Conservation (phyloP, 441 rosid species). For the Hura crepitans region DNA sequence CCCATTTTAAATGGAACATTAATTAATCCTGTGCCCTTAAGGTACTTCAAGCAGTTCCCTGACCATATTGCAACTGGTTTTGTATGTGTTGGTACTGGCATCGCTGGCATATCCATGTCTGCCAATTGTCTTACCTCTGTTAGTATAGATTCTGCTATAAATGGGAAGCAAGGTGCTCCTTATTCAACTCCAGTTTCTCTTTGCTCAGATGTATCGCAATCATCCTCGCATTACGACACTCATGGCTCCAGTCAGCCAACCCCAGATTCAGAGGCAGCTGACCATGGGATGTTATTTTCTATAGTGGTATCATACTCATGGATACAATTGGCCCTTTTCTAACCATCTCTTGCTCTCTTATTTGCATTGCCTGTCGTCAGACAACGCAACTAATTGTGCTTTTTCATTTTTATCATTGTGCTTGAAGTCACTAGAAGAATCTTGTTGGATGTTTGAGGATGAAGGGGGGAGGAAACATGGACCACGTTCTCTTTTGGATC, state of each 20-base stretch:
- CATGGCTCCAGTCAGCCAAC: slow-evolving; percentile 27
- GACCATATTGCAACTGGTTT: slow-evolving; percentile 86
- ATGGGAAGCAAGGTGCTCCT: slow-evolving; percentile 32
- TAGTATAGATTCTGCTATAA: slow-evolving; percentile 25
- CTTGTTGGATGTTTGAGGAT: slow-evolving; percentile 85
- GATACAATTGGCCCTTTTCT: not conserved
- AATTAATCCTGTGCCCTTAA: slow-evolving; percentile 68
- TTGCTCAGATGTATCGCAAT: slow-evolving; percentile 29
- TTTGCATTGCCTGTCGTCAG: not conserved
- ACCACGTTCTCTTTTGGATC: slow-evolving; percentile 64
- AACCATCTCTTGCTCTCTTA: not conserved
- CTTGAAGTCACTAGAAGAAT: slow-evolving; percentile 55
- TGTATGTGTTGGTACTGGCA: slow-evolving; percentile 45
- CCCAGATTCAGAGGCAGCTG: slow-evolving; percentile 34
- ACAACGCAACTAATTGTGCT: slow-evolving; percentile 1
- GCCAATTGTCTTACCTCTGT: slow-evolving; percentile 27
- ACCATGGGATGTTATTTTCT: slow-evolving; percentile 27
- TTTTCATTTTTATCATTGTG: slow-evolving; percentile 13
- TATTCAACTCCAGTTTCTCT: slow-evolving; percentile 26
- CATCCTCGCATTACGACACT: slow-evolving; percentile 30
- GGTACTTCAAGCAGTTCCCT: slow-evolving; percentile 85
- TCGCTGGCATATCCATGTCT: slow-evolving; percentile 29
- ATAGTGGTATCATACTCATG: slow-evolving; percentile 42
- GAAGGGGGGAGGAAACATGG: slow-evolving; percentile 67
- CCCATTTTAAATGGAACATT: slow-evolving; percentile 64